Base-by-base conservation (phyloP, 768 basidiomycete genomes). In the Kwoniella sp. region DNA sequence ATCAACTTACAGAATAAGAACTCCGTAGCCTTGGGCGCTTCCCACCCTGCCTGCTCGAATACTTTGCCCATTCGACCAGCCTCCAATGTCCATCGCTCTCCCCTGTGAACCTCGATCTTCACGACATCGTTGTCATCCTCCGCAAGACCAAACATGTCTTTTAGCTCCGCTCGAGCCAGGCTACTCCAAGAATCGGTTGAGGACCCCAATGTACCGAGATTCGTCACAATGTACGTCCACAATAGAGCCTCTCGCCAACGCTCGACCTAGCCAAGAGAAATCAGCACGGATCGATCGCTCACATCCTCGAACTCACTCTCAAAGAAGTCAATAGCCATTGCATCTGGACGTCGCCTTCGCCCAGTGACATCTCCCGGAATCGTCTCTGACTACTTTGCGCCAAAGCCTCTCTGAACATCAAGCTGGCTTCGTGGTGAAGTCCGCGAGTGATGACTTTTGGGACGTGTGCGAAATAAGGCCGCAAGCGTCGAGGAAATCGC, bases 211-310 rank as follows among this genome's bases (percentile, higher is more conserved):
- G 63, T 65, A 5, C 74, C 73, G 1, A 80, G 63, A 49, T 68
- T 68, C 3, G 69, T 74, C 6, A 80, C 77, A 6, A 65, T 58
- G 56, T 76, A 80, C 3, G 77, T 77, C 77, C 77, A 80, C n/a
- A 80, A 50, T 21, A 79, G 49, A n/a, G 73, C 77, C 60, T 77
- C 76, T 22, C 77, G 64, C 77, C 77, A 79, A 27, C 77, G 65
- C 47, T 79, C 77, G 21, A 79, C 70, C 67, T 74, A 54, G 17
- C 17, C 40, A 19, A 4, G n/a, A 12, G 17, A 19, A 2, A 55
- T 69, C 36, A 66, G 64, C 47, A 2, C 10, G 10, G 33, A 53
- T 29, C 25, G 10, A 24, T 26, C 40, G 1, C 1, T 8, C 9
- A 40, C 46, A 26, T 12, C 2, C 1, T n/a, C 19, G 24, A 22